Base-by-base conservation (phyloP, 495 filamentous ascomycete genomes). In the Daldinia vernicosa region DNA sequence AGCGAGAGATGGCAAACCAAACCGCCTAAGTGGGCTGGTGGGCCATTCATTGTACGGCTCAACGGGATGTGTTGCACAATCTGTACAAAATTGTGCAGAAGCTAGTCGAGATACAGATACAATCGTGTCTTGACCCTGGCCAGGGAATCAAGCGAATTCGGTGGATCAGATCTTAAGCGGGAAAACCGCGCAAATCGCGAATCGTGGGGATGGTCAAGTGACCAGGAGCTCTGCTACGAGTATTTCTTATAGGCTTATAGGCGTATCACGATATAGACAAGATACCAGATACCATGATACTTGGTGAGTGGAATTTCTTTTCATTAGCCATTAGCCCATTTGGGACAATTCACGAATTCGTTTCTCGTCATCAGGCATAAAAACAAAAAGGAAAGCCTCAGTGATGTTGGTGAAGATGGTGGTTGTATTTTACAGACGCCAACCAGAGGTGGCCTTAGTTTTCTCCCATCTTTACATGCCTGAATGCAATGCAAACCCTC, bases 401-500 rank as follows among this genome's bases (percentile, higher is more conserved):
- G 52, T 9, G 17, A n/a, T 39, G 52, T 53, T 66, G 63, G 55
- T 69, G 64, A 73, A 69, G 66, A 66, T 65, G 70, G 57, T 61
- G 70, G 17, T 69, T 66, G 62, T 73, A 69, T 66, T 70, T 69
- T 73, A 73, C 70, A 73, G 51, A 30, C 62, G 66, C 57, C 62
- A 60, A 58, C 57, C 57, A 35, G 15, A 39, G 58, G 43, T 63
- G 59, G 55, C 37, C 35, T 70, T 66, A 52, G 58, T 70, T 64
- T 60, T 47, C 43, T 47, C 43, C 66, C 71, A 74, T 74, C 71
- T 70, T 70, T 74, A 66, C 62, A 74, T 60, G 65, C 35, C 62
- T 63, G 28, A 64, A 70, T 74, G 71, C 67, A 56, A 70, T 74
- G 71, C 71, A 66, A 74, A 66, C 54, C 71, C 67, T 59, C 54